Evolutionary conservation across 169 alveolate species (phyloP).

Genomic region (Miamiensis avidus): DNA sequence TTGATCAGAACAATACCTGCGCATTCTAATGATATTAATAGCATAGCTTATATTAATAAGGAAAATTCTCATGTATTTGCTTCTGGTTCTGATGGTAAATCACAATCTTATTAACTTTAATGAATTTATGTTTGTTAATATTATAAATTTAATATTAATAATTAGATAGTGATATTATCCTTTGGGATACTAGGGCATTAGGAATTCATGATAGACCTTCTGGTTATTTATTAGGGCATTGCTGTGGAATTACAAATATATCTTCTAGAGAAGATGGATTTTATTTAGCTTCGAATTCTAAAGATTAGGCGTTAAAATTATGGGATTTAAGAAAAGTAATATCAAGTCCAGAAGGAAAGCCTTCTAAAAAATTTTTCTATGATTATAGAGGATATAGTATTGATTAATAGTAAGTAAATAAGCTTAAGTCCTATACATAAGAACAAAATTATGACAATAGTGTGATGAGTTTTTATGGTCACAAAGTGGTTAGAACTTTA

Average conservation of each 20-base stretch:
- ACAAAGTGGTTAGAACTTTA: constrained; percentile 43
- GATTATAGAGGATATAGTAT: neutral
- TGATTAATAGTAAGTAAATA: neutral
- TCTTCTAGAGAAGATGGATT: constrained; percentile 42
- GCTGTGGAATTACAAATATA: constrained; percentile 50
- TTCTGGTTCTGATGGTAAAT: constrained; percentile 54
- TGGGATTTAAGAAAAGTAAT: constrained; percentile 54
- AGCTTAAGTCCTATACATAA: neutral
- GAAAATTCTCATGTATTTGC: constrained; percentile 29
- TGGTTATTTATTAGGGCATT: constrained; percentile 55
- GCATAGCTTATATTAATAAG: constrained; percentile 24
- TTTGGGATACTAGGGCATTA: constrained; percentile 48
- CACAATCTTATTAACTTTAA: neutral
- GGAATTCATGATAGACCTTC: constrained; percentile 17
- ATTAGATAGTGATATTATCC: neutral
- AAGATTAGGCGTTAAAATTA: constrained; percentile 49
- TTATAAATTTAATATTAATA: too few relatives aligned
- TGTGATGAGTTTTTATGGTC: constrained; percentile 54
- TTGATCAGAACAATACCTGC: constrained; percentile 9
- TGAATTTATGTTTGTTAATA: too few relatives aligned
- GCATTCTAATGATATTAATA: constrained; percentile 50
- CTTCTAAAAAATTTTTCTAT: neutral
- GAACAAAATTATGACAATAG: constrained; percentile 29
- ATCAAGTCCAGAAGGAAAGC: neutral
- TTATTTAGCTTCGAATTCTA: constrained; percentile 56